Evolutionary conservation across 2,329 filamentous ascomycete species (phyloP), one percentile per base, ranked within the genome.

Genomic region (Arthroderma sp.): DNA sequence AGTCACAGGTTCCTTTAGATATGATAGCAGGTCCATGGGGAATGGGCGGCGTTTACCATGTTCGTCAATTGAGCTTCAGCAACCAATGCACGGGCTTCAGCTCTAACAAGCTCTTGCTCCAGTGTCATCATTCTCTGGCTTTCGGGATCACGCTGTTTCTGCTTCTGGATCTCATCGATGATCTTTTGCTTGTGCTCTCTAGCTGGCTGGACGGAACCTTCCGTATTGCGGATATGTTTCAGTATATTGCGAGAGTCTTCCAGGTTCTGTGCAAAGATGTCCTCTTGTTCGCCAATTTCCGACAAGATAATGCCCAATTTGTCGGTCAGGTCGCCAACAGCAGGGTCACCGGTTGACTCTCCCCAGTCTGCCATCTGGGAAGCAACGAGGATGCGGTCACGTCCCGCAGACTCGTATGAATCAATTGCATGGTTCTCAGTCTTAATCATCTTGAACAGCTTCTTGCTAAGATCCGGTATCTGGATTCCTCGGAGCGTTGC

Each of bases 51-150:
- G 74, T 81, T 49, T 70, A 93, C 86, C 54, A 94, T 80, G 63
- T 98, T 98, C 59, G 84, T 89, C 62, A 98, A 73, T 66, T 98
- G 91, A 22, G 91, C 91, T 67, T 98, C 91, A 1, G 91, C 91
- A 41, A 98, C 91, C 47, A 98, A 68, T 57, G 86, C 93, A 71
- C 96, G 88, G 3, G 91, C 91, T 71, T 98, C 91, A 27, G 89
- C 88, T 53, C 91, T 76, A 43, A 98, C 88, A 43, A 98, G 79
- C 71, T 96, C 91, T 70, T 98, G 91, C 71, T 98, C 91, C 44
- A 96, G 74, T 22, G 82, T 82, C 32, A 86, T 80, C 45, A 96
- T 70, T 61, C 79, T 84, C 29, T 84, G 73, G 58, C 82, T 93
- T 60, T 83, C 78, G 5, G 88, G 87, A 66, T 96, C 91, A 70